Evolutionary conservation across 1,139 yeast genomes (phyloP), one percentile per base, ranked within the genome.

Genomic region (Protomyces gravidus): DNA sequence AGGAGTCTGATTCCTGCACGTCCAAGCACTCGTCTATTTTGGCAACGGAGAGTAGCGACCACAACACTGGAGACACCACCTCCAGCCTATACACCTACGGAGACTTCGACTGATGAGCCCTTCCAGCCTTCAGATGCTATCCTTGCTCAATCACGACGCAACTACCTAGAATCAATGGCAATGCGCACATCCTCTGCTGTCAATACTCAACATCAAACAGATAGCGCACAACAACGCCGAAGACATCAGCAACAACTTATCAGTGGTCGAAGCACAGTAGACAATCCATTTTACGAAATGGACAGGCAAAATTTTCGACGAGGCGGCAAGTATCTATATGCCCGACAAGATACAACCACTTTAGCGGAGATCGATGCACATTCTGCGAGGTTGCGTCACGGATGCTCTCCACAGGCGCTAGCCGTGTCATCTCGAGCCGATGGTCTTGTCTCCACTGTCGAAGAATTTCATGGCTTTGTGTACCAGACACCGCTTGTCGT

Each of bases 391-490:
- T 13, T 36, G 11, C 42, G 42, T 17, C 21, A 15, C n/a, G 42
- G 42, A 15, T 36, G 42, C 15, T 53, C 58, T 2, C 51, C 58
- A 6, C 27, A 45, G 13, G 58, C 58, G 15, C n/a, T 46, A 11
- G 47, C 36, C 40, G 58, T 53, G 6, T 46, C 50, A 9, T 23
- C 45, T 13, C 50, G 51, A 5, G 51, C 26, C n/a, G 17, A 26
- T 3, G 58, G 58, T 5, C 36, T 36, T 9, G 27, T 25, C 7
- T 19, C 49, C 5, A 27, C 17, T 11, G 47, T 53, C 9, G 33
- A 42, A 6, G 58, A 53, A n/a, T 53, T 40, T 26, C 58, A 53
- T 33, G 58, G 58, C 13, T 53, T 53, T 40, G 47, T 50, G 27
- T 39, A 53, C 40, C 36, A 45, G 27, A 32, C 51, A 5, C 58